Percentiles rank a stretch among this genome's conserved stretches.
Evolutionary conservation across 1,284 basidiomycete genomes (phyloP).

Genomic region (Cryptococcus amylolentus): DNA sequence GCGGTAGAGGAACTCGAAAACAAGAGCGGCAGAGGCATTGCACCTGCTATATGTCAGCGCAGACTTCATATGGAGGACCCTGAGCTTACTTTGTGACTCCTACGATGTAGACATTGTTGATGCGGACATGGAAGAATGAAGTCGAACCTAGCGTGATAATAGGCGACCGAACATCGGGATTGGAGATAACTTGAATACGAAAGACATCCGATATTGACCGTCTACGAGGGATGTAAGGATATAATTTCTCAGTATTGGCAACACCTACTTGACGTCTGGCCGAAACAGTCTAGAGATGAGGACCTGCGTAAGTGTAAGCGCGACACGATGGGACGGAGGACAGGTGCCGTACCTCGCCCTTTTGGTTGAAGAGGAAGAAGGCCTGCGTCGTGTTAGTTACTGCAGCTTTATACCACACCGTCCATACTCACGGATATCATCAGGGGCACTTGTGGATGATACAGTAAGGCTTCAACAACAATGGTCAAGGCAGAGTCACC

Average conservation of each 20-base stretch:
- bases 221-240: slow-evolving; percentile 52
- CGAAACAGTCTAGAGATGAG: slow-evolving; percentile 89
- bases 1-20: slow-evolving; percentile 96
- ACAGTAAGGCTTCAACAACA: neutral
- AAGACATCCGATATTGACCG: slow-evolving; percentile 97
- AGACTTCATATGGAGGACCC: neutral
- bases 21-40: slow-evolving; percentile 94
- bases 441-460: neutral
- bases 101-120: slow-evolving; percentile 92
- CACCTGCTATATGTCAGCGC: slow-evolving; percentile 55
- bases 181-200: slow-evolving; percentile 95
- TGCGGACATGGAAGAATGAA: slow-evolving; percentile 93
- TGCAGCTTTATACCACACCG: neutral
- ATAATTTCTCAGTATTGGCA: neutral
- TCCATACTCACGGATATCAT: slow-evolving; percentile 40
- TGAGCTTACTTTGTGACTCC: slow-evolving; percentile 82
- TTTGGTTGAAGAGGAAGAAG: slow-evolving; percentile 97
- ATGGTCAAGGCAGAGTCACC: neutral
- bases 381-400: slow-evolving; percentile 56
- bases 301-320: slow-evolving; percentile 57
- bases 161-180: slow-evolving; percentile 91
- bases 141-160: slow-evolving; percentile 97
- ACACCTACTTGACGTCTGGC: slow-evolving; percentile 82
- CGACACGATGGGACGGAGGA: neutral
- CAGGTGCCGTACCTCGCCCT: slow-evolving; percentile 72